Evolutionary conservation across 495 filamentous ascomycete species (phyloP).

Genomic region (Schizothecium vesticola): DNA sequence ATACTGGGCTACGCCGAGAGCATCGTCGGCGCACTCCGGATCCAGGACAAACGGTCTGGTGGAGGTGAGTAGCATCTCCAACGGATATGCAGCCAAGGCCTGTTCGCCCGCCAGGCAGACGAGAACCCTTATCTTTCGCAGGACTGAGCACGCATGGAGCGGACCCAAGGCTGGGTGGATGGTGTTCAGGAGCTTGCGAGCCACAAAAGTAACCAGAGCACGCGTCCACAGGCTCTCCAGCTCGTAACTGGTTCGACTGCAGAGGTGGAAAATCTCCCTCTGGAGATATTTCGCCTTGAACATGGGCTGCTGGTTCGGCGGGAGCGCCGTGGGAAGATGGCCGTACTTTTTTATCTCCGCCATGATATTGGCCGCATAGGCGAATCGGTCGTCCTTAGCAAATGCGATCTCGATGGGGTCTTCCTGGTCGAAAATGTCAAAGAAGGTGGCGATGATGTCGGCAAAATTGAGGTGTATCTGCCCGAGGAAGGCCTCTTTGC

Average conservation of each 20-base stretch:
- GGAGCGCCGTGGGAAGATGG: constrained; percentile 53
- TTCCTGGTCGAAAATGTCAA: constrained; percentile 68
- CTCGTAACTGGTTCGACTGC: constrained; percentile 61
- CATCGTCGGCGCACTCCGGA: constrained; percentile 84
- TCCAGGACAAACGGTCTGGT: constrained; percentile 75
- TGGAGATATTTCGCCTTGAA: constrained; percentile 73
- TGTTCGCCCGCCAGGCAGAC: constrained; percentile 68
- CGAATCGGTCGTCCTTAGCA: constrained; percentile 54
- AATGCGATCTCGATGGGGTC: constrained; percentile 66
- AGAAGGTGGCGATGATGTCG: constrained; percentile 66
- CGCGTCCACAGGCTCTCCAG: constrained; percentile 68
- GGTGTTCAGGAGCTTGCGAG: constrained; percentile 69
- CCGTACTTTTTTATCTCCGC: constrained; percentile 60
- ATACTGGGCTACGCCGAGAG: constrained; percentile 81
- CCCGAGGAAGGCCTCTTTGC: constrained; percentile 55
- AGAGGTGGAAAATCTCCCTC: constrained; percentile 69
- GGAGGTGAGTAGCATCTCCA: constrained; percentile 88
- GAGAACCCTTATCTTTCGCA: constrained; percentile 79
- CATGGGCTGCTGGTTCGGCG: constrained; percentile 75
- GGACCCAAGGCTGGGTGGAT: constrained; percentile 86
- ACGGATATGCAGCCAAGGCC: constrained; percentile 68
- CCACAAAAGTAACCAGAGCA: constrained; percentile 64
- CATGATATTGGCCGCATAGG: constrained; percentile 56
- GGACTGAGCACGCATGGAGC: constrained; percentile 74
- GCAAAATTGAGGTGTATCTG: constrained; percentile 65